Conservation (phyloP, 495 filamentous ascomycete genomes). For the Tuber borchii region DNA sequence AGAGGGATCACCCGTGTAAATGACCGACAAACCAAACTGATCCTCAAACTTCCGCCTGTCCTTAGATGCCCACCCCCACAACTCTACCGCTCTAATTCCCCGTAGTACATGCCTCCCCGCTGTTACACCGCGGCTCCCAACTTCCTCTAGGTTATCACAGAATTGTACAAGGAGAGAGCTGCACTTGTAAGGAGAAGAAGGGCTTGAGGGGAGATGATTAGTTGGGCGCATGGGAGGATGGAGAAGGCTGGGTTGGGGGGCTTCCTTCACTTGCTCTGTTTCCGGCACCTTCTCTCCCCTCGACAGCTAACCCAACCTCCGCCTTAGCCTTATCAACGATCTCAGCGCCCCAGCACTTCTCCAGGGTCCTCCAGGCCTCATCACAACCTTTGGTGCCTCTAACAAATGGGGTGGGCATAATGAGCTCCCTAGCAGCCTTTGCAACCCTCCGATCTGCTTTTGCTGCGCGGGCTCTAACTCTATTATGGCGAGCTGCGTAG, state of each 20-base stretch:
- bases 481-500: not conserved
- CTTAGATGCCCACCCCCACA: not conserved
- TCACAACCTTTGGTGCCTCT: not conserved
- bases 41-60: not conserved
- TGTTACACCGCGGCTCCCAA: not conserved
- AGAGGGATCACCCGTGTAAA: not conserved
- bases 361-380: not conserved
- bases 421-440: not conserved
- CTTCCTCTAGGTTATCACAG: not conserved
- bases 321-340: not conserved
- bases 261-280: not conserved
- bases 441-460: not conserved
- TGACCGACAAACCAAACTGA: not conserved
- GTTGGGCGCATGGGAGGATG: not conserved
- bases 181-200: not conserved
- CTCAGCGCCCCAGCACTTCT: not conserved
- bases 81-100: not conserved
- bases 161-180: not conserved
- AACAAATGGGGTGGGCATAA: not conserved
- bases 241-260: not conserved
- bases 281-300: not conserved
- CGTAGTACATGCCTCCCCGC: not conserved
- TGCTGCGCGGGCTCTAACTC: not conserved
- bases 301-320: not conserved
- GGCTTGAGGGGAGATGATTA: not conserved